Evolutionary conservation across 2,329 filamentous ascomycete genomes (phyloP).

Genomic region (Xylogone sp.): DNA sequence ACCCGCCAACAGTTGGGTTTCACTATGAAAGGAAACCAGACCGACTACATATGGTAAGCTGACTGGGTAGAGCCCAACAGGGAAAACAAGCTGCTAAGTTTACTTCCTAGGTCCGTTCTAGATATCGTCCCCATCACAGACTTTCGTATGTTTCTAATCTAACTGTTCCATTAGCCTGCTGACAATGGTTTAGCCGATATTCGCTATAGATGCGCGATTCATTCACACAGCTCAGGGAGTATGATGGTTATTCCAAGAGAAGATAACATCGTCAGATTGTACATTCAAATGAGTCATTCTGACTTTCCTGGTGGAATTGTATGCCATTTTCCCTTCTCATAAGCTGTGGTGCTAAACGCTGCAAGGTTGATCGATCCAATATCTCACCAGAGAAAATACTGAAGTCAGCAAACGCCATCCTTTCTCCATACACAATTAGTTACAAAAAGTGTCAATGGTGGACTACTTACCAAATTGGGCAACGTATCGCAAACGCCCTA

Average conservation of each 20-base stretch:
- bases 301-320: too few species aligned
- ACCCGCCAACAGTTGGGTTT: conserved; percentile 35
- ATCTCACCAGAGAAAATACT: conserved; percentile 37
- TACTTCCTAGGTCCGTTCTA: conserved; percentile 37
- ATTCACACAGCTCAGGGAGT: conserved; percentile 62
- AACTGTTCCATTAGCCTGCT: neutral
- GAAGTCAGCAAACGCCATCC: conserved; percentile 58
- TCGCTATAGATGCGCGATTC: conserved; percentile 55
- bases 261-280: conserved; percentile 63
- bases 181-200: conserved; percentile 40
- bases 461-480: conserved; percentile 73
- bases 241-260: conserved; percentile 79
- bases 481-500: conserved; percentile 66
- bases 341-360: too few species aligned
- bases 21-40: conserved; percentile 34
- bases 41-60: conserved; percentile 36
- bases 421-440: conserved; percentile 63
- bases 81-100: too few species aligned
- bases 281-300: conserved; percentile 69
- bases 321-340: too few species aligned
- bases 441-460: conserved; percentile 71
- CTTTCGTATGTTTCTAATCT: conserved; percentile 35
- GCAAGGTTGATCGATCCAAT: neutral
- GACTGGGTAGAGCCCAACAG: too few species aligned
- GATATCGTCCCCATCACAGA: conserved; percentile 52